Evolutionary conservation across 768 basidiomycete species (phyloP), one percentile per base, ranked within the genome.

Genomic region (Boletales sp.): DNA sequence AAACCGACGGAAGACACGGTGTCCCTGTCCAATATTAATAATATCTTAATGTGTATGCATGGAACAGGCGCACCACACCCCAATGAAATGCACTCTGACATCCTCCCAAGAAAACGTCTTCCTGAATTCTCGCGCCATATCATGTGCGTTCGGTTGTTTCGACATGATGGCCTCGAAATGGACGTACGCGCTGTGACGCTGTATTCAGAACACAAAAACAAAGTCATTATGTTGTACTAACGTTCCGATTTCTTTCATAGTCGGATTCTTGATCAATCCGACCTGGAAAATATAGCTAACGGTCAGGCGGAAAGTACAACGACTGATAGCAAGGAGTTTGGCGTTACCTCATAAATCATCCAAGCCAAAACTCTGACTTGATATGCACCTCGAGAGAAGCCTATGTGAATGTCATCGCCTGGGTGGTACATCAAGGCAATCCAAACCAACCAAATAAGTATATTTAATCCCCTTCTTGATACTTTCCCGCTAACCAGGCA

Each of bases 1-100:
- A 81, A 42, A 11, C 82, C 82, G 19, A 84, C 81, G 0, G 82
- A 83, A 36, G 77, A 75, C 8, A 86, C 83, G 2, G 82, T 84
- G 51, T 86, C 83, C 81, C 82, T 84, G 47, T 30, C 30, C 15
- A 4, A 30, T 39, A 8, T 34, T 10, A 28, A 30, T 17, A 33
- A 9, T 15, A 11, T 25, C 2, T 7, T 31, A 14, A 12, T 4
- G 33, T 57, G n/a, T 34, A 34, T 12, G 21, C 55, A 46, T 14
- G 13, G 10, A 25, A 44, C 11, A 12, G 39, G 55, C 78, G 4
- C 50, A 77, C 78, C 76, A 79, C 11, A 76, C 72, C 1, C 79
- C 79, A 28, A 81, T 63, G 48, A 80, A 80, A 28, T 79, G 72
- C 7, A 80, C 72, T 32, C 61, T 56, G 3, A 80, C 73, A 45